Evolutionary conservation across 306 rosid genomes (phyloP), one percentile per base, ranked within the genome.

Genomic region (Castanea crenata): DNA sequence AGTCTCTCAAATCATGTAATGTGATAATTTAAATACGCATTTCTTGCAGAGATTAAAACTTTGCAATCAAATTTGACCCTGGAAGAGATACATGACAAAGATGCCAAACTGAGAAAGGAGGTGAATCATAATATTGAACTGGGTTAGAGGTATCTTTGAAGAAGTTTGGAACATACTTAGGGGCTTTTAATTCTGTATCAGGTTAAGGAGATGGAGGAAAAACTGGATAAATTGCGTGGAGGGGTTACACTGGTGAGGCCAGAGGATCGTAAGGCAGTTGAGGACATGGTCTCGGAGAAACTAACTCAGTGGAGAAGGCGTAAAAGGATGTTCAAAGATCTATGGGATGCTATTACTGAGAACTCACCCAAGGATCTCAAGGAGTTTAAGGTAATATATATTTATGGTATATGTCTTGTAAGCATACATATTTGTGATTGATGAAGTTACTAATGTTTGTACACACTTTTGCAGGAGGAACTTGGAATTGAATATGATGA

Each of bases 261-360:
- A 75, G 98, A 93, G 80, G 99, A 95, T 63, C 92, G 97, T 18
- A 83, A 86, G 87, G 88, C 76, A 32, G 86, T 93, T 70, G 88
- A 91, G 86, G 72, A 71, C 32, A 77, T 80, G 74, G 87, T 75
- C 72, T 78, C 79, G 0, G 94, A 88, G 79, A 90, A 85, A 69
- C 44, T 91, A 52, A 79, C 81, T 74, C 99, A 91, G 74, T 95
- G 99, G 99, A 90, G 94, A 83, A 93, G 84, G 84, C 94, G 98
- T 23, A 91, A 87, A 85, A 93, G 97, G 90, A 95, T 93, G 86
- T 95, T 93, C 83, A 90, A 85, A 86, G 98, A 95, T 86, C 61
- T 95, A 29, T 95, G 97, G 99, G 97, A 91, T 78, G 80, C 96
- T 44, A 90, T 95, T 54, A 95, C 96, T 56, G 99, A 95, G 83